Base-by-base conservation (phyloP, 192 early-diverging fungal species). In the Backusella liffmaniae region DNA sequence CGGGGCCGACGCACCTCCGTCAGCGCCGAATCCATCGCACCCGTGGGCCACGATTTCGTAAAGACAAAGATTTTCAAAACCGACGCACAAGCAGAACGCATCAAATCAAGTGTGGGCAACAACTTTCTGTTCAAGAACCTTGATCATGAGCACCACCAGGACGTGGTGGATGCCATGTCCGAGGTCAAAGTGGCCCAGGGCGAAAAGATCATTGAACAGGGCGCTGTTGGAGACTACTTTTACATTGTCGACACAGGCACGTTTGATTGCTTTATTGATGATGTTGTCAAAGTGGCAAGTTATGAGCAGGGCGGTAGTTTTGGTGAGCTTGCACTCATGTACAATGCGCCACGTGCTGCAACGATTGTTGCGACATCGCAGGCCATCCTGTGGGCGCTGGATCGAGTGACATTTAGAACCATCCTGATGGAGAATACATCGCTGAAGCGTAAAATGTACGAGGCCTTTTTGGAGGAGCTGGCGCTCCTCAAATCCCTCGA, bases 251-350 rank as follows among this genome's bases (percentile, higher is more conserved):
- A 99, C 84, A 88, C 86, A 36, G 98, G 98, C 73, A 89, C 91
- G 5, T 89, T 98, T 81, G 97, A 99, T 72, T 92, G 96, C 36
- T 96, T 91, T 87, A 94, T 98, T 18, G 91, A 86, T 16, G 86
- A 84, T 6, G 86, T 93, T 5, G 83, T 86, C 65, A 94, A 71
- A 92, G 97, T 98, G 4, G 83, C 89, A 65, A 85, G 88, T 53
- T 97, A 96, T 77, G 92, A 84, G 6, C 86, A 93, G 8, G 92
- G 94, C 51, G 97, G 95, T 65, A 93, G 91, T 80, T 99, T 99
- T 93, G 98, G 98, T 72, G 97, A 99, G 85, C 88, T 99, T 67
- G 98, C 98, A 44, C 88, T 99, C 12, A 99, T 99, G 98, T 99
- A 99, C 85, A 98, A 98, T 78, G 96, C 96, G 10, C 98, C 98